phyloP scores from a whole-genome alignment of 2,329 filamentous ascomycete genomes.

The Venturia effusa region DNA sequence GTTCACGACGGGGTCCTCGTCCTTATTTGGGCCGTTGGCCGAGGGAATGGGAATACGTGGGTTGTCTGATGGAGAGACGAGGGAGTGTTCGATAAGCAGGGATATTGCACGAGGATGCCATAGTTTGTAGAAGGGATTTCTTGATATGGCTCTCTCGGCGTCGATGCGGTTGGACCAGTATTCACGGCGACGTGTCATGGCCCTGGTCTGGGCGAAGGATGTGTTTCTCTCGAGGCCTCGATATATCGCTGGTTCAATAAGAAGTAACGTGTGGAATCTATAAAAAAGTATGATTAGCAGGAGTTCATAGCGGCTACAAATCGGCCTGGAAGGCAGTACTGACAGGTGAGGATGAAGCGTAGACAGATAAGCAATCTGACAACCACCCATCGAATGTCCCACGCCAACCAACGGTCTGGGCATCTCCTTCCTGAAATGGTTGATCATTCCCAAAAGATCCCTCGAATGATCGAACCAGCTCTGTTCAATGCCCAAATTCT shows the following conservation, averaged over 20 bases:
- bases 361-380: constrained; percentile 36
- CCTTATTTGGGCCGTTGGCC: background rate
- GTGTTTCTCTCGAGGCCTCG: background rate
- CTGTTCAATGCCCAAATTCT: background rate
- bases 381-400: constrained; percentile 67
- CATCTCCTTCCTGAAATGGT: constrained; percentile 58
- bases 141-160: background rate
- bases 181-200: background rate
- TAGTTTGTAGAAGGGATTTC: background rate
- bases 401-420: constrained; percentile 61
- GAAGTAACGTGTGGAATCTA: background rate
- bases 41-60: background rate
- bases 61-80: background rate
- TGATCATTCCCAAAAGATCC: constrained; percentile 65
- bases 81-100: background rate
- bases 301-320: no score
- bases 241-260: background rate
- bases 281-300: background rate
- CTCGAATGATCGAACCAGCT: constrained; percentile 63
- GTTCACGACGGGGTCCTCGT: background rate
- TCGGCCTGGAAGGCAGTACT: background rate
- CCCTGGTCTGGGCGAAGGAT: background rate
- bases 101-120: background rate
- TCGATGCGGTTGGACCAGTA: background rate
- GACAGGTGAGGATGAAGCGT: background rate